Percentiles rank a stretch among this genome's conserved stretches.
Conservation (phyloP, 2,329 filamentous ascomycete genomes). For the Diplodia corticola region DNA sequence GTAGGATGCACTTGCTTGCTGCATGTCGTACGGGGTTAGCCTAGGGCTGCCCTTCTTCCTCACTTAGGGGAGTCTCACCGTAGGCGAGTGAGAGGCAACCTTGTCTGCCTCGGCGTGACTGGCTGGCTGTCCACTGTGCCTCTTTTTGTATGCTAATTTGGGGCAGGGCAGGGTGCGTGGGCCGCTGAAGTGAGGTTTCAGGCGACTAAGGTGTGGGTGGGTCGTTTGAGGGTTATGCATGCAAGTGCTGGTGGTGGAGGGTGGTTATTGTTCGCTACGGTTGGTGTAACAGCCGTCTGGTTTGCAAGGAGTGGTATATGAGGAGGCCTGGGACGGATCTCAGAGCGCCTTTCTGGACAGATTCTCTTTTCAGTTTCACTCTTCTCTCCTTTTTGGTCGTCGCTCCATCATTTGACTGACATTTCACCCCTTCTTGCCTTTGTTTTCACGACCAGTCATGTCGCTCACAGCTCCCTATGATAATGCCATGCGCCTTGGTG, state of each 20-base stretch:
- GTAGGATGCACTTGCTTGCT: not conserved
- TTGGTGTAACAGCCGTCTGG: not conserved
- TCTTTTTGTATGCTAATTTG: not conserved
- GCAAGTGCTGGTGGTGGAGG: not conserved
- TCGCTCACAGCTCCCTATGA: slow-evolving; percentile 40
- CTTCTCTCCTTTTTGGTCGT: not conserved
- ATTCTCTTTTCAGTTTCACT: not conserved
- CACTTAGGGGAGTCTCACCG: not conserved
- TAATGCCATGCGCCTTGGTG: slow-evolving; percentile 41
- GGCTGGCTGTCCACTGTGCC: not conserved
- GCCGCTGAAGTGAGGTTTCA: slow-evolving; percentile 6
- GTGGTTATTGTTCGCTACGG: not conserved
- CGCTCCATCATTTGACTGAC: not conserved
- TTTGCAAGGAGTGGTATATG: no score
- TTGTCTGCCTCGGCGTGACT: not conserved
- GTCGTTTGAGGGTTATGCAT: not conserved
- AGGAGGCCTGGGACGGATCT: not conserved
- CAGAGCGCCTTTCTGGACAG: not conserved
- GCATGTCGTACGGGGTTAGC: not conserved
- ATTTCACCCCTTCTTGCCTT: not conserved
- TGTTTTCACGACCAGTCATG: slow-evolving; percentile 26
- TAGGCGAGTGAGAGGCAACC: not conserved
- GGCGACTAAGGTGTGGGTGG: not conserved
- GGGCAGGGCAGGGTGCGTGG: not conserved
- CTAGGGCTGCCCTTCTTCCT: not conserved